These are phyloP conservation scores for Ogataea saltuana DNA, from an alignment of 805 yeast species.

Conservation along the genomic window DNA sequence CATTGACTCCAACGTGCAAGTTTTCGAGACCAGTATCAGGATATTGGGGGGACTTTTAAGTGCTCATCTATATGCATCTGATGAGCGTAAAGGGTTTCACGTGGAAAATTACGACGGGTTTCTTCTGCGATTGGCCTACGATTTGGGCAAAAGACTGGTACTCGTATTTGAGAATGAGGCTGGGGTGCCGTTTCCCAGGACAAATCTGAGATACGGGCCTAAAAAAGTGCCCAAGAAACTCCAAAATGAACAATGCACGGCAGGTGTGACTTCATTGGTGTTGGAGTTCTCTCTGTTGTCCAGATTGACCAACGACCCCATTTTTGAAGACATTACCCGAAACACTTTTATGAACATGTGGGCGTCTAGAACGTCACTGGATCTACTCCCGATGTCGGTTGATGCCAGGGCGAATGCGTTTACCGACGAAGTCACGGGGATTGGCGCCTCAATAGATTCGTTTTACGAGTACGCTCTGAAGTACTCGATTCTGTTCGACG, in stretches of 20 bases:
- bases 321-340: slow-evolving; percentile 63
- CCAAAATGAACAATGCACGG: slow-evolving; percentile 72
- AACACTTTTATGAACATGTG: slow-evolving; percentile 69
- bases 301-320: slow-evolving; percentile 67
- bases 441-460: slow-evolving; percentile 91
- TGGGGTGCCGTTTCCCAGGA: slow-evolving; percentile 77
- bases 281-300: slow-evolving; percentile 80
- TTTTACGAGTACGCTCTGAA: slow-evolving; percentile 88
- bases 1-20: slow-evolving; percentile 74
- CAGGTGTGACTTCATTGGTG: slow-evolving; percentile 85
- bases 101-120: slow-evolving; percentile 64
- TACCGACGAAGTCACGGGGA: slow-evolving; percentile 65
- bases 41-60: slow-evolving; percentile 80
- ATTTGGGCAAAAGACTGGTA: slow-evolving; percentile 68
- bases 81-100: slow-evolving; percentile 43
- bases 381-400: slow-evolving; percentile 77
- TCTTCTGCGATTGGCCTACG: slow-evolving; percentile 68
- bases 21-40: slow-evolving; percentile 83
- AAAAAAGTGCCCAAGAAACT: slow-evolving; percentile 42
- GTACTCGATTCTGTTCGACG: slow-evolving; percentile 70
- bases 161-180: slow-evolving; percentile 66
- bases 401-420: slow-evolving; percentile 45
- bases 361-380: slow-evolving; percentile 59
- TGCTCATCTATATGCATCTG: slow-evolving; percentile 70
- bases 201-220: slow-evolving; percentile 62